phyloP scores from a whole-genome alignment of 2,329 filamentous ascomycete species.

The Sporothrix dimorphospora region DNA sequence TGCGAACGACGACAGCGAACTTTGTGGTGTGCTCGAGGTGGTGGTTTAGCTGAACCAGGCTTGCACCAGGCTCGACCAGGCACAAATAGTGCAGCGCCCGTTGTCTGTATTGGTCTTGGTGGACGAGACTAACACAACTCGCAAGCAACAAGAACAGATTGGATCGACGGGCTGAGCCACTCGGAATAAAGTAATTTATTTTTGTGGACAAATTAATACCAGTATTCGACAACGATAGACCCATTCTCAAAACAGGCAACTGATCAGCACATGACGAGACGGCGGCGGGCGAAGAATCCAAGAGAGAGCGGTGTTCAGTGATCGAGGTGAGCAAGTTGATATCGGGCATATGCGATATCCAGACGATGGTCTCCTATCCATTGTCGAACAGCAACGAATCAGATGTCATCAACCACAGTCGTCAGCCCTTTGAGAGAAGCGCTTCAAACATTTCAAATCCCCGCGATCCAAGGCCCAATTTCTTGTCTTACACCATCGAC shows the following conservation, averaged over 20 bases:
- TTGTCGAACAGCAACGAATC: background rate
- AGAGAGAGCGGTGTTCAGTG: background rate
- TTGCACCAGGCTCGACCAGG: background rate
- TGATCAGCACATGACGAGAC: constrained; percentile 9
- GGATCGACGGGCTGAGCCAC: background rate
- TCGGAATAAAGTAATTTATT: background rate
- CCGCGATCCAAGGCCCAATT: background rate
- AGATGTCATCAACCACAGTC: background rate
- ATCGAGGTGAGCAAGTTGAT: background rate
- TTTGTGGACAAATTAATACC: background rate
- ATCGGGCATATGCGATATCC: too few relatives aligned
- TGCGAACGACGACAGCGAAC: background rate
- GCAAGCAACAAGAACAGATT: background rate
- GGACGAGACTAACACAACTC: too few relatives aligned
- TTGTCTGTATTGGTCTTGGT: too few relatives aligned
- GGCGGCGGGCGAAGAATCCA: background rate
- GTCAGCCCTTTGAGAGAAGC: background rate
- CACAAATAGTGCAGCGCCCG: background rate
- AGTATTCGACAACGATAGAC: too few relatives aligned
- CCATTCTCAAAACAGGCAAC: background rate
- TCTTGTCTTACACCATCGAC: background rate
- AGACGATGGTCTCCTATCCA: too few relatives aligned
- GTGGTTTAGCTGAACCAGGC: background rate
- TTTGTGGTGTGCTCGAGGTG: background rate
- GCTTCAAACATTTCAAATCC: background rate